Evolutionary conservation across 306 rosid species (phyloP).

Genomic region (Vicia faba): DNA sequence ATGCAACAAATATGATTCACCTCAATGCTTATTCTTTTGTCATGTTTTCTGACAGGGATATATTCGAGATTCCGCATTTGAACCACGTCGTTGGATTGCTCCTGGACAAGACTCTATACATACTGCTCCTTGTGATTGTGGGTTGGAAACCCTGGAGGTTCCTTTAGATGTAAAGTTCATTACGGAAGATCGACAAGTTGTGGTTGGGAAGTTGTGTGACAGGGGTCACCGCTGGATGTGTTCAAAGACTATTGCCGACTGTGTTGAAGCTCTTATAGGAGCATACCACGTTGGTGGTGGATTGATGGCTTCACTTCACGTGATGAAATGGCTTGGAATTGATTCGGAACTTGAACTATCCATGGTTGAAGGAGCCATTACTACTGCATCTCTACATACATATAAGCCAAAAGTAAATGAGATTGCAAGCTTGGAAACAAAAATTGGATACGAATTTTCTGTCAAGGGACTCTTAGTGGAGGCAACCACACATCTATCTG

Average conservation of each 20-base stretch:
- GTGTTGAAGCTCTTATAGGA: slow-evolving; percentile 93
- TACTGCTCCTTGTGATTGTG: slow-evolving; percentile 68
- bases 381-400: slow-evolving; percentile 58
- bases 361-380: slow-evolving; percentile 70
- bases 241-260: slow-evolving; percentile 87
- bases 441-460: slow-evolving; percentile 69
- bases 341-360: slow-evolving; percentile 68
- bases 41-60: slow-evolving; percentile 60
- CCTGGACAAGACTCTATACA: slow-evolving; percentile 74
- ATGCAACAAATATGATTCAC: neutral
- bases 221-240: slow-evolving; percentile 92
- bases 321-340: slow-evolving; percentile 85
- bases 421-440: slow-evolving; percentile 63
- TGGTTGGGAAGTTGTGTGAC: slow-evolving; percentile 84
- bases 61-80: slow-evolving; percentile 82
- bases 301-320: slow-evolving; percentile 65
- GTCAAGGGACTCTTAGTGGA: slow-evolving; percentile 80
- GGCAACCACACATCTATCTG: slow-evolving; percentile 82
- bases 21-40: slow-evolving; percentile 17
- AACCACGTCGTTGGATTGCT: slow-evolving; percentile 96
- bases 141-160: slow-evolving; percentile 80
- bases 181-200: slow-evolving; percentile 65
- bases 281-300: slow-evolving; percentile 89
- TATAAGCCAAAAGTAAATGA: slow-evolving; percentile 60
- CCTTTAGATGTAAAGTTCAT: slow-evolving; percentile 69